phyloP scores from a whole-genome alignment of 106 monocot species.

The Dioscorea alata region DNA sequence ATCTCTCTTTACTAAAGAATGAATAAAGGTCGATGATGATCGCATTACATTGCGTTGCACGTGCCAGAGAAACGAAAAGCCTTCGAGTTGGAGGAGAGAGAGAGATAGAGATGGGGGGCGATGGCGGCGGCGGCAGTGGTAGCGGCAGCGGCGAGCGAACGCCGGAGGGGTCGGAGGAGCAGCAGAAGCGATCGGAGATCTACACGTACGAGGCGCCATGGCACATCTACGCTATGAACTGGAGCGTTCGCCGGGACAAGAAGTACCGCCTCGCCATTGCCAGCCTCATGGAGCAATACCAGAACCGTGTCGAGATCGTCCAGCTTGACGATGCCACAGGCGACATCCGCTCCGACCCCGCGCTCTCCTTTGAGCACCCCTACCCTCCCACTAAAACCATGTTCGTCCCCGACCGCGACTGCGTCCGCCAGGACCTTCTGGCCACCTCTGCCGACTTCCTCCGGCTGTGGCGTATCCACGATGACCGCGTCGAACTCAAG shows the following conservation, averaged over 20 bases:
- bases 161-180: constrained; percentile 28
- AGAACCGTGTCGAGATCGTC: constrained; percentile 89
- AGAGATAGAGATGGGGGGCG: neutral
- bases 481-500: constrained; percentile 30
- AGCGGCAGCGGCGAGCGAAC: constrained; percentile 27
- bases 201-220: constrained; percentile 98
- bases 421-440: constrained; percentile 77
- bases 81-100: neutral
- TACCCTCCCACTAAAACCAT: constrained; percentile 91
- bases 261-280: constrained; percentile 91
- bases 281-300: constrained; percentile 74
- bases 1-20: too few species aligned
- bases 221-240: constrained; percentile 99
- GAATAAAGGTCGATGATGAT: too few species aligned
- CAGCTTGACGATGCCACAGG: constrained; percentile 96
- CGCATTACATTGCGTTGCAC: too few species aligned
- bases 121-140: constrained; percentile 21
- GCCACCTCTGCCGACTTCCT: constrained; percentile 96
- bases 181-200: constrained; percentile 99
- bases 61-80: too few species aligned
- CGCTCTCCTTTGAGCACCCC: constrained; percentile 87
- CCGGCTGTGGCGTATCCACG: constrained; percentile 68
- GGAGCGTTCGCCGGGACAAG: constrained; percentile 98
- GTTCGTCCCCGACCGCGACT: constrained; percentile 90
- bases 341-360: constrained; percentile 77